A percentile compares a stretch with the other conserved stretches of the same genome.
Conservation (phyloP, 176 grass and related monocot species). For the Triticum turgidum region DNA sequence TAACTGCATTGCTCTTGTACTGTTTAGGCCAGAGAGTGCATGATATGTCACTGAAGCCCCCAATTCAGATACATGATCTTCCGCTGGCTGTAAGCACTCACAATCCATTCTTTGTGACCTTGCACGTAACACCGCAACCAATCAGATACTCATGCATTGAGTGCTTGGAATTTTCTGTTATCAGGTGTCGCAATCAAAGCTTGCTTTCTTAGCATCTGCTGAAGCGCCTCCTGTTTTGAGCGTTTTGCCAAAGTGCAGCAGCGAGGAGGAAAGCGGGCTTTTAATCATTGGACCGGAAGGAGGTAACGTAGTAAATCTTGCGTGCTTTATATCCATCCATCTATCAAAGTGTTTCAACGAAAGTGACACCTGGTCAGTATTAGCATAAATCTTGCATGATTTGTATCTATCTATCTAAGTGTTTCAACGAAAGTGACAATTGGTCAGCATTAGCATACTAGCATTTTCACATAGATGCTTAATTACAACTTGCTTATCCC, state of each 20-base stretch:
- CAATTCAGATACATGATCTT: constrained; percentile 57
- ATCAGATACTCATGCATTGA: not conserved
- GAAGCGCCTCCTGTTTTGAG: constrained; percentile 77
- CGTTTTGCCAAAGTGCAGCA: constrained; percentile 42
- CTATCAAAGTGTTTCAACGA: not conserved
- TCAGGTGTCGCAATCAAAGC: constrained; percentile 70
- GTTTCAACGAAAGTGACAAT: not conserved
- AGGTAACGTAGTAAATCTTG: constrained; percentile 34
- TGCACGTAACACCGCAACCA: not conserved
- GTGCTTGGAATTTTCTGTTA: not conserved
- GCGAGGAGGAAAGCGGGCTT: constrained; percentile 63
- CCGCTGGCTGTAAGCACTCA: constrained; percentile 60
- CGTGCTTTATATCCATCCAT: not conserved
- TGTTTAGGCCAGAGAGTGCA: constrained; percentile 85
- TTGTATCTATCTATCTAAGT: not conserved
- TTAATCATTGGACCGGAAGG: constrained; percentile 93
- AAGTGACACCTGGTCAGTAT: not conserved
- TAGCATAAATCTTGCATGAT: not conserved
- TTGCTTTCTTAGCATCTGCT: constrained; percentile 79
- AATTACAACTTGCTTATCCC: not conserved
- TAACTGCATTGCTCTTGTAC: constrained; percentile 21
- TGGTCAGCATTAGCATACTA: not conserved
- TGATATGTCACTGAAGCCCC: constrained; percentile 78
- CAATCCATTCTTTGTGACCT: not conserved
- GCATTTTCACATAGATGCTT: not conserved